Base-by-base conservation (phyloP, 257 asterid species). In the Plantago major region DNA sequence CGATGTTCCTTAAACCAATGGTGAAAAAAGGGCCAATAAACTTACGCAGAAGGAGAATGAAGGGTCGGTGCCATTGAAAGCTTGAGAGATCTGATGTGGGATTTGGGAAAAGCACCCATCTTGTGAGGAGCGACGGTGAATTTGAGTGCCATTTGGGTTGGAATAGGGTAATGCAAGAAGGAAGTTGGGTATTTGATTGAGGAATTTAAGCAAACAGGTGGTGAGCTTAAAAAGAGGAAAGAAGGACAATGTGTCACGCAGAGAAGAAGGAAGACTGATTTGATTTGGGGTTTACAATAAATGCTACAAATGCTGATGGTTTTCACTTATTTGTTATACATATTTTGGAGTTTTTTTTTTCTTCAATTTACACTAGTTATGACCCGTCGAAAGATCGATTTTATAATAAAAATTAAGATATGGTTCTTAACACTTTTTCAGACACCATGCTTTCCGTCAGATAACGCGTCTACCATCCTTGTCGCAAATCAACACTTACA, bases 21-120 rank as follows among this genome's bases (percentile, higher is more conserved):
- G n/a, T n/a, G n/a, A n/a, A 33, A 7, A 38, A 18, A 57, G 30
- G 26, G 4, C 11, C n/a, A 49, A 51, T 13, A 64, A 56, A 18
- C 79, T 63, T 58, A 77, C 83, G 50, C 6, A 11, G 78, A 62
- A 3, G 81, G 76, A 10, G 81, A 66, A 64, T 81, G 86, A 67
- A 81, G 8, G 56, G 86, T 74, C 0, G 86, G 77, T 66, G 86
- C 79, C 86, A 81, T 81, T 54, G 56, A 50, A 67, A 72, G 73
- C 52, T 71, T 72, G 70, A 42, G 79, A 71, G 86, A 81, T 81
- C 83, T 81, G 83, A 52, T 64, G 60, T 65, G 78, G 49, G 28
- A 10, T 0, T 79, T 79, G 38, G 72, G 67, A 49, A 74, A 70
- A 12, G 74, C 54, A 57, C 67, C 63, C 76, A 77, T 69, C 60